Conservation (phyloP, 2,329 filamentous ascomycete species). For the Aspergillus calidoustus region DNA sequence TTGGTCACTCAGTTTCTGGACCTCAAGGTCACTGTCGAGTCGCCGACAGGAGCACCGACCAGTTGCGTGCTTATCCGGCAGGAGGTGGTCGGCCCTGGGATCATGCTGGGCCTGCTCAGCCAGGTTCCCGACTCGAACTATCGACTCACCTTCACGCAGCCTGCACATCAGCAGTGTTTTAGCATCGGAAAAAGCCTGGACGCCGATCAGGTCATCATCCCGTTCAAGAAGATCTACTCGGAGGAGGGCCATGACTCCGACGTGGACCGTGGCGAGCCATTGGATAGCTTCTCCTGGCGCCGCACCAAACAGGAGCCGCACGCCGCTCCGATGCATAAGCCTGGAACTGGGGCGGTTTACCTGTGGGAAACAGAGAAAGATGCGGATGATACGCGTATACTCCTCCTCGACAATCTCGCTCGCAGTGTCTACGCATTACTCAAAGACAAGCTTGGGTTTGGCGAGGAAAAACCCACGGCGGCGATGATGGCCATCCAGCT, state of each 20-base stretch:
- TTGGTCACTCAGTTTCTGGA: conserved; percentile 47
- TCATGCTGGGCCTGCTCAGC: conserved; percentile 31
- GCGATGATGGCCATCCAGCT: conserved; percentile 11
- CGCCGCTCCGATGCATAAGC: too few relatives aligned
- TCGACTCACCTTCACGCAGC: background rate
- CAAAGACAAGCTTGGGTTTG: background rate
- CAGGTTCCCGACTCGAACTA: background rate
- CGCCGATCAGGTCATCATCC: background rate
- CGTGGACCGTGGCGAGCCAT: background rate
- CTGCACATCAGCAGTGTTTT: conserved; percentile 6
- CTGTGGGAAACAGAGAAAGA: background rate
- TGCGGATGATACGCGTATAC: background rate
- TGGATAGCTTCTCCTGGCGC: too few relatives aligned
- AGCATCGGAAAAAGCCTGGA: background rate
- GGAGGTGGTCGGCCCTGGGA: conserved; percentile 36
- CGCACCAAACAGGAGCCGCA: too few relatives aligned
- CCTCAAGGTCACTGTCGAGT: conserved; percentile 31
- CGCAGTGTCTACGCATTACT: background rate
- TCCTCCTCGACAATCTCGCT: background rate
- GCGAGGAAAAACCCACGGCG: background rate
- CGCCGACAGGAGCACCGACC: background rate
- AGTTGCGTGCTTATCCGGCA: conserved; percentile 26
- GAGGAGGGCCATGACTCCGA: background rate
- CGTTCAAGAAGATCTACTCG: background rate
- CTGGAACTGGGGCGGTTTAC: background rate